These are phyloP conservation scores for Acacia concinna DNA, from an alignment of 331 rosid genomes.

Conservation along the genomic window DNA sequence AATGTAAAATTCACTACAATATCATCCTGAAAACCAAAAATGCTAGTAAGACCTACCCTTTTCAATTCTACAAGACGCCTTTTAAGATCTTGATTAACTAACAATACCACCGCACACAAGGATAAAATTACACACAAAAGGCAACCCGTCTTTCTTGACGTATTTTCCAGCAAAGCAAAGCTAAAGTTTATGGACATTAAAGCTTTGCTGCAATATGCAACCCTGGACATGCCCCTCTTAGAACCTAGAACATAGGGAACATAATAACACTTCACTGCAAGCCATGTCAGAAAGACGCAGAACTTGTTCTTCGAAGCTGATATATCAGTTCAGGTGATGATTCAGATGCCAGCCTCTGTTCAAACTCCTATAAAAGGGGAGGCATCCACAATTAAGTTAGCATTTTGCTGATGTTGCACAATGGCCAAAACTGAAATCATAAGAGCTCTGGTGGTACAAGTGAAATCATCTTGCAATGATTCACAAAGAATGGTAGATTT, in stretches of 20 bases:
- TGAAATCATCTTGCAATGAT: constrained; percentile 9
- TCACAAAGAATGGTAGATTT: neutral
- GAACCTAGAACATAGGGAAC: constrained; percentile 16
- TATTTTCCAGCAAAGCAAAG: constrained; percentile 22
- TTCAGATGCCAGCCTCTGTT: constrained; percentile 34
- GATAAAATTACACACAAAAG: constrained; percentile 23
- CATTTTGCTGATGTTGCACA: constrained; percentile 2
- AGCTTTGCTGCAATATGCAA: constrained; percentile 37
- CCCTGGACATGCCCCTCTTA: constrained; percentile 10
- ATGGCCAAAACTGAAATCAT: neutral
- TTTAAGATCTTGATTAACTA: constrained; percentile 30
- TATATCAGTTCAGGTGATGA: constrained; percentile 40
- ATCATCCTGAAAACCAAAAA: constrained; percentile 18
- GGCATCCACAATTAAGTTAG: constrained; percentile 24
- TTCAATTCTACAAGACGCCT: constrained; percentile 27
- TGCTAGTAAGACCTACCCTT: constrained; percentile 30
- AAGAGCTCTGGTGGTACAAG: neutral
- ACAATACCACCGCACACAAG: constrained; percentile 1
- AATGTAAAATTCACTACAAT: constrained; percentile 24
- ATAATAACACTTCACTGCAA: constrained; percentile 21
- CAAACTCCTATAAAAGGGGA: constrained; percentile 50
- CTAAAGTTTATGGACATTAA: constrained; percentile 33
- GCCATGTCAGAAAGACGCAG: constrained; percentile 51
- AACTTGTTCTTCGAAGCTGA: constrained; percentile 65
- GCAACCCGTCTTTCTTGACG: constrained; percentile 25